Base-by-base conservation (phyloP, 2,329 filamentous ascomycete genomes). In the Neofusicoccum cordaticola region DNA sequence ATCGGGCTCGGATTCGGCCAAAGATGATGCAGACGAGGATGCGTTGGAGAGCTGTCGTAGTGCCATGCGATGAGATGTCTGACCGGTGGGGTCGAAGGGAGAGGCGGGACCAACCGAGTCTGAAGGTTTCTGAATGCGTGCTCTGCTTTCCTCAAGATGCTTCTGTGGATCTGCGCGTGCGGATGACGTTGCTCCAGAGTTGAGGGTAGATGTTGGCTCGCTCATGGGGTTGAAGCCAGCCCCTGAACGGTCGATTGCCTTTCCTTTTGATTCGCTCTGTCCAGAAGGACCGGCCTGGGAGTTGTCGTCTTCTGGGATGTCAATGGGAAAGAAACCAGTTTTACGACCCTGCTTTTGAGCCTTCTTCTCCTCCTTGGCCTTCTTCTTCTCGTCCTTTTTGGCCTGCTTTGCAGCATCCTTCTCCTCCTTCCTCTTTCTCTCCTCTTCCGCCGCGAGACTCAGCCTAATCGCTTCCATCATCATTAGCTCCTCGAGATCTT, bases 401-500 rank as follows among this genome's bases (percentile, higher is more conserved):
- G 90, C 89, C 66, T 94, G 90, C 73, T 96, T 97, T 31, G 84
- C 85, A 0, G 85, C 84, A 65, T 92, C 91, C 74, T 93, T 94
- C 58, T 95, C 91, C 56, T 90, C 89, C 72, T 92, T 95, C 52
- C 86, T 89, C 69, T 92, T 90, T n/a, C 94, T 86, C 47, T 98
- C 94, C 72, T 98, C 94, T 75, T 99, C 95, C 1, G 92, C 89
- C 0, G 90, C 93, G n/a, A 99, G 82, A 53, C 93, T 97, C 35
- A 97, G 78, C 44, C 95, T 85, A 53, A 99, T 96, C 0, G 95
- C 95, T 76, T 99, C 95, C 84, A 95, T 92, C 83, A 98, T 93
- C 95, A 99, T 99, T 82, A 99, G 91, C 56, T 97, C 94, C 75
- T 99, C 95, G 0, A 98, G 84, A 70, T 98, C 93, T 22, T 96